Base-by-base conservation (phyloP, 2,329 filamentous ascomycete genomes). In the Aspergillus arachidicola region DNA sequence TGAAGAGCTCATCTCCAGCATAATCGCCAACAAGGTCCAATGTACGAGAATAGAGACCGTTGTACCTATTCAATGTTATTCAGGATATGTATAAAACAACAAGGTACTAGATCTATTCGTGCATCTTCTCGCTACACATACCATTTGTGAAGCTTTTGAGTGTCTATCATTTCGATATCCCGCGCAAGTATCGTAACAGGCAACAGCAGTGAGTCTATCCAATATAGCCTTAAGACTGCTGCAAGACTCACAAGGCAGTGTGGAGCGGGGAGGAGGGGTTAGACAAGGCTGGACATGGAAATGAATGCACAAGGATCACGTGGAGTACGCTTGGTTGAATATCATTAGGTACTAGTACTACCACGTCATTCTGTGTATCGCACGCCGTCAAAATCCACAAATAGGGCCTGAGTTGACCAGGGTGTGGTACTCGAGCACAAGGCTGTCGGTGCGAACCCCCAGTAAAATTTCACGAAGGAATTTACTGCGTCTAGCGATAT, bases 21-120 rank as follows among this genome's bases (percentile, higher is more conserved):
- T 91, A 93, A 72, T 93, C 91, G 46, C 91, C 89, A 4, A 93
- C 86, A 2, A 93, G 83, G 68, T 92, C 89, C 32, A 91, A 82
- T 57, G 77, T 77, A 59, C 82, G 76, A 7, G 82, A 80, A 14
- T 75, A 68, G 4, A 82, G 74, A 14, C 69, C 71, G 62, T 76
- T 78, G 70, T 85, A 85, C 76, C 79, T 73, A 30, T 12, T 28
- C 6, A 23, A 46, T 1, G n/a, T 14, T 12, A 26, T 23, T 48
- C 11, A 45, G 43, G n/a, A 21, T 45, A 23, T 1, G 4, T 26
- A 12, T 4, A 21, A 46, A 46, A 23, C 6, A 23, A 46, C 21
- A 36, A 36, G 10, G 12, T 6, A 48, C 21, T 10, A 7, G 21
- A 5, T 23, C 6, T 26, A 26, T 14, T 48, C 23, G 11, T 26